These are phyloP conservation scores for Lunularia cruciata DNA, from an alignment of 225 moss, liverwort and hornwort genomes.

Conservation along the genomic window DNA sequence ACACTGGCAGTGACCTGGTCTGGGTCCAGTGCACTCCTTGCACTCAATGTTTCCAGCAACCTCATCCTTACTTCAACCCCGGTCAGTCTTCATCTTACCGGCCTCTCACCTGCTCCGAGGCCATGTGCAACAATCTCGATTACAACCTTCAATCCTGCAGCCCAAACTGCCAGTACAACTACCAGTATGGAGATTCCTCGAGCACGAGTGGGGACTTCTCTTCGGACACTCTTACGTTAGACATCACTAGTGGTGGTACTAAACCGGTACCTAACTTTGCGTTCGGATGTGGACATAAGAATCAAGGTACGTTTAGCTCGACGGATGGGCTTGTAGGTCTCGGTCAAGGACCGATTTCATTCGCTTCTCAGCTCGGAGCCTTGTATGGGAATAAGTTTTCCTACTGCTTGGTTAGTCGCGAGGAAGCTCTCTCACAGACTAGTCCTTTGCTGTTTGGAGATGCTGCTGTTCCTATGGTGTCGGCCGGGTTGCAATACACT, in stretches of 20 bases:
- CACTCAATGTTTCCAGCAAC: conserved; percentile 40
- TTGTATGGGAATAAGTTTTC: conserved; percentile 41
- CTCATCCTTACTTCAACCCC: conserved; percentile 28
- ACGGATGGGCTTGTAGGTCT: conserved; percentile 46
- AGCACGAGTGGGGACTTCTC: conserved; percentile 40
- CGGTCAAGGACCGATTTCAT: conserved; percentile 42
- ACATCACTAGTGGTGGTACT: conserved; percentile 26
- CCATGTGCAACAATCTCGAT: conserved; percentile 32
- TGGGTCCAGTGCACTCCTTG: conserved; percentile 48
- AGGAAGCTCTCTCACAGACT: conserved; percentile 32
- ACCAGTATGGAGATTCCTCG: conserved; percentile 35
- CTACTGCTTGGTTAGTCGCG: conserved; percentile 40
- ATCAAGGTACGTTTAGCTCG: conserved; percentile 40
- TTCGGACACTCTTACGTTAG: conserved; percentile 32
- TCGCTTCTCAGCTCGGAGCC: conserved; percentile 38
- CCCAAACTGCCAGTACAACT: conserved; percentile 41
- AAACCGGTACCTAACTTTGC: conserved; percentile 35
- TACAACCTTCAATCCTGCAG: conserved; percentile 33
- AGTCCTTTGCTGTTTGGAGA: conserved; percentile 45
- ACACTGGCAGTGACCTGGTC: conserved; percentile 47
- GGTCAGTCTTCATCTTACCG: conserved; percentile 34
- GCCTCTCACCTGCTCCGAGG: conserved; percentile 36
- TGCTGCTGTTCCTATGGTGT: conserved; percentile 27
- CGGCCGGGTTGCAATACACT: conserved; percentile 37
- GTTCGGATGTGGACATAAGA: conserved; percentile 46